Conservation (phyloP, 768 basidiomycete genomes). For the Coprinopsis strossmayeri region DNA sequence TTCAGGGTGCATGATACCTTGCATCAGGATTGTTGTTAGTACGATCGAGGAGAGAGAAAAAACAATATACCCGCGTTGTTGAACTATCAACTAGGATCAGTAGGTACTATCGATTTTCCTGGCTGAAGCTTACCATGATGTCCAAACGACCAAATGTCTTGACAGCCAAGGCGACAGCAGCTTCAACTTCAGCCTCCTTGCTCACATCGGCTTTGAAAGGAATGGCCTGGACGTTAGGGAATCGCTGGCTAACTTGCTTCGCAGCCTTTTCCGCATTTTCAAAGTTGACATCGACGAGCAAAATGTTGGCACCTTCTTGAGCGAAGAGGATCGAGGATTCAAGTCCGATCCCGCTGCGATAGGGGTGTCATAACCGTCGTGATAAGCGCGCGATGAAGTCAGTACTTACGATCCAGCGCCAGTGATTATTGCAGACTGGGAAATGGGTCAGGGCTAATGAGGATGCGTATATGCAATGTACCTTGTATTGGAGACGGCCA, state of each 20-base stretch:
- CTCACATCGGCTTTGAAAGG: constrained; percentile 81
- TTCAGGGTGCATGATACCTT: constrained; percentile 96
- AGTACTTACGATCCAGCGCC: constrained; percentile 79
- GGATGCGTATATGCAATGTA: constrained; percentile 16
- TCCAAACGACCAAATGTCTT: constrained; percentile 89
- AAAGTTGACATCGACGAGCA: constrained; percentile 85
- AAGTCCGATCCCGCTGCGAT: constrained; percentile 83
- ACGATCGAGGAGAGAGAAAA: constrained; percentile 1
- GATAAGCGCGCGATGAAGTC: constrained; percentile 3
- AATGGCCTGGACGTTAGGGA: constrained; percentile 61
- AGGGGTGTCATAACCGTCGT: constrained; percentile 13
- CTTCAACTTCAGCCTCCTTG: constrained; percentile 82
- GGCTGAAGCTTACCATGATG: constrained; percentile 63
- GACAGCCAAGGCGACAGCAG: constrained; percentile 73
- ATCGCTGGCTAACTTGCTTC: constrained; percentile 55
- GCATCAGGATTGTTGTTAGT: neutral
- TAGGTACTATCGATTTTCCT: too few relatives aligned
- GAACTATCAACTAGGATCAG: constrained; percentile 47
- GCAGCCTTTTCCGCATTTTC: constrained; percentile 64
- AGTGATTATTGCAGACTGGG: constrained; percentile 72
- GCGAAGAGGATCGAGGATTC: constrained; percentile 96
- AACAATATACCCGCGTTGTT: constrained; percentile 72
- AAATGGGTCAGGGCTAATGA: constrained; percentile 4
- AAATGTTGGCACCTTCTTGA: constrained; percentile 84
- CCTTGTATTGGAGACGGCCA: constrained; percentile 66